Base-by-base conservation (phyloP, 306 rosid genomes). In the Casuarina cunninghamiana region DNA sequence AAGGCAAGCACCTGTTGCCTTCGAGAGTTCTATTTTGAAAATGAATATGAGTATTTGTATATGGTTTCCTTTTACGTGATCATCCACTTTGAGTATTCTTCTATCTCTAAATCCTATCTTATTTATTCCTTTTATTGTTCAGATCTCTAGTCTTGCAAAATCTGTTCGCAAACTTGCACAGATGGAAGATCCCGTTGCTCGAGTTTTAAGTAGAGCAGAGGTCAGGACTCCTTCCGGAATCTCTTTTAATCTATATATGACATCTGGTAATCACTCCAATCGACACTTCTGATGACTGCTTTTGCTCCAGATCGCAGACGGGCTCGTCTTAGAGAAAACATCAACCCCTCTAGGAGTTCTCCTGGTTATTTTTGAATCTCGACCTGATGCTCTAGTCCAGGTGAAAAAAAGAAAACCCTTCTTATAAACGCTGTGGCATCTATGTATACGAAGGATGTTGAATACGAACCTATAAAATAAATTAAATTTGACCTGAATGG, bases 351-450 rank as follows among this genome's bases (percentile, higher is more conserved):
- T 95, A 79, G 98, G 98, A 35, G 98, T 95, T 32, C 87, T 95
- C 19, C 79, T 95, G 72, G 74, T 95, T 80, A 88, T 95, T 67
- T 92, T 91, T 11, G 98, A 95, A 85, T 95, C 97, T 70, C 97
- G 97, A 72, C 98, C 98, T 3, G 98, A 95, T 86, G 98, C 97
- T 74, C 92, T 95, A 69, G 98, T 92, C 77, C 98, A 95, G 92
- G 98, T 92, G 80, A 77, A 57, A 43, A 73, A 70, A 73, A 42
- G 32, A 74, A 35, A 61, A 42, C 73, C 77, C 74, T 50, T 75
- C 68, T 38, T 26, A 77, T 32, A 55, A 46, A n/a, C 63, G 71
- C 57, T 74, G 35, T 46, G 17, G 69, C 77, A 69, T 81, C 39
- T 62, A 50, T 51, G 12, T 71, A 74, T 69, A 10, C 72, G 46